Percentiles rank a stretch among this genome's conserved stretches.
Evolutionary conservation across 257 asterid species (phyloP).

Genomic region (Petunia secreta): DNA sequence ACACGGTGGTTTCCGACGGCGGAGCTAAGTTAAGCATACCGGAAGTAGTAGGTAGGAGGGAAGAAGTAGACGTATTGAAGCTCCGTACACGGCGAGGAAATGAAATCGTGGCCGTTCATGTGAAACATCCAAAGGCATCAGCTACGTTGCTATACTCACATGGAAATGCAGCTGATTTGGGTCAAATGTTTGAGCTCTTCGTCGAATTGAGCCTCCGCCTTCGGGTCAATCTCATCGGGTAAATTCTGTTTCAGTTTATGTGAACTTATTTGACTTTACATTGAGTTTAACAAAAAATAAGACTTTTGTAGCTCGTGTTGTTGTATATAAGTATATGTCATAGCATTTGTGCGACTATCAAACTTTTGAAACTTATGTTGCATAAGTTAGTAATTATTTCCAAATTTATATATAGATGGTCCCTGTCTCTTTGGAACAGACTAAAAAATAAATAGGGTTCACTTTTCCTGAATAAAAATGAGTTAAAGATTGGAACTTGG

Average conservation of each 20-base stretch:
- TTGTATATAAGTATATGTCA: too few relatives aligned
- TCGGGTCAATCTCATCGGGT: constrained; percentile 93
- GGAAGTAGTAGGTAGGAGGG: constrained; percentile 79
- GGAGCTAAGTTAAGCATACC: constrained; percentile 61
- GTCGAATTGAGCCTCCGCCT: constrained; percentile 92
- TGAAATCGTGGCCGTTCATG: constrained; percentile 84
- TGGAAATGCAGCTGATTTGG: constrained; percentile 99
- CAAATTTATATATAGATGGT: too few relatives aligned
- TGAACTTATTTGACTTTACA: neutral
- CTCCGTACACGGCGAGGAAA: constrained; percentile 89
- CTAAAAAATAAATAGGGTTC: neutral
- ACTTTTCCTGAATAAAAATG: constrained; percentile 2
- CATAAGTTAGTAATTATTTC: too few relatives aligned
- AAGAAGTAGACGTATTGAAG: constrained; percentile 75
- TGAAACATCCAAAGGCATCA: constrained; percentile 81
- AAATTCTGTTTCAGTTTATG: constrained; percentile 22
- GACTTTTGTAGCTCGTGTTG: too few relatives aligned
- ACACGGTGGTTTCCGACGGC: constrained; percentile 74
- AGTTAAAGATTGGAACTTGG: neutral
- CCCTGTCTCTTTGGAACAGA: too few relatives aligned
- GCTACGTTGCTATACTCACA: constrained; percentile 93
- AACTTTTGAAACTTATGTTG: too few relatives aligned
- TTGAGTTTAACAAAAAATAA: too few relatives aligned
- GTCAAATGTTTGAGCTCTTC: constrained; percentile 99
- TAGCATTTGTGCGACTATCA: too few relatives aligned